Conservation (phyloP, 164 flowering plant species). For the Chimonanthus salicifolius region DNA sequence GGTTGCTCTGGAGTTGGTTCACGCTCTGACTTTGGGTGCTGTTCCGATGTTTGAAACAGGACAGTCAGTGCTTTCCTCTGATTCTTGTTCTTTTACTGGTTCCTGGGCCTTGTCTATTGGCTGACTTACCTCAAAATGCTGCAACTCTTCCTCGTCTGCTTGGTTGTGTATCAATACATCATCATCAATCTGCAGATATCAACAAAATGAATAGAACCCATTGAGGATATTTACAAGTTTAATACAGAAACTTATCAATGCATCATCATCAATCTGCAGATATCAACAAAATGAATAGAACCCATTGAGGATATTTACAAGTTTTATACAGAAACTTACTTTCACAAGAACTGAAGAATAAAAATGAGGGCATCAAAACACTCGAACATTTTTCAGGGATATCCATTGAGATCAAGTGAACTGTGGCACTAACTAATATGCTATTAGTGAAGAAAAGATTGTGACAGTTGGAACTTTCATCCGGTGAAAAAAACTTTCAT, state of each 20-base stretch:
- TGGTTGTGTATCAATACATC: slow-evolving; percentile 37
- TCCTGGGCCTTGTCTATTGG: slow-evolving; percentile 21
- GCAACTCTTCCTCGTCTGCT: slow-evolving; percentile 32
- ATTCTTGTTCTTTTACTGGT: slow-evolving; percentile 21
- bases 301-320: not conserved
- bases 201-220: not conserved
- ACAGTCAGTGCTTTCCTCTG: slow-evolving; percentile 24
- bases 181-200: slow-evolving; percentile 48
- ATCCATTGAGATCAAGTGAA: too few relatives aligned
- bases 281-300: not conserved
- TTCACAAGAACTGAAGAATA: too few relatives aligned
- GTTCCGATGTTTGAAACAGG: slow-evolving; percentile 19
- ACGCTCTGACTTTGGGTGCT: slow-evolving; percentile 10
- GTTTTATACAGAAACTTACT: too few relatives aligned
- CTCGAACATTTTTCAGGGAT: too few relatives aligned
- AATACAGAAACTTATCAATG: too few relatives aligned
- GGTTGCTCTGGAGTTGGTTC: not conserved
- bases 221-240: not conserved
- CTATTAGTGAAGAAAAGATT: too few relatives aligned
- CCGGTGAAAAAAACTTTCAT: too few relatives aligned
- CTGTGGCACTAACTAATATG: too few relatives aligned
- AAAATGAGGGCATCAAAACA: too few relatives aligned
- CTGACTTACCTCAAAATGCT: slow-evolving; percentile 21
- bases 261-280: slow-evolving; percentile 45
- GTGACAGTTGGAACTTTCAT: too few relatives aligned